Percentiles rank a stretch among this genome's conserved stretches.
These are phyloP conservation scores for Talaromyces sp. DNA, from an alignment of 2,329 filamentous ascomycete genomes.

Conservation along the genomic window DNA sequence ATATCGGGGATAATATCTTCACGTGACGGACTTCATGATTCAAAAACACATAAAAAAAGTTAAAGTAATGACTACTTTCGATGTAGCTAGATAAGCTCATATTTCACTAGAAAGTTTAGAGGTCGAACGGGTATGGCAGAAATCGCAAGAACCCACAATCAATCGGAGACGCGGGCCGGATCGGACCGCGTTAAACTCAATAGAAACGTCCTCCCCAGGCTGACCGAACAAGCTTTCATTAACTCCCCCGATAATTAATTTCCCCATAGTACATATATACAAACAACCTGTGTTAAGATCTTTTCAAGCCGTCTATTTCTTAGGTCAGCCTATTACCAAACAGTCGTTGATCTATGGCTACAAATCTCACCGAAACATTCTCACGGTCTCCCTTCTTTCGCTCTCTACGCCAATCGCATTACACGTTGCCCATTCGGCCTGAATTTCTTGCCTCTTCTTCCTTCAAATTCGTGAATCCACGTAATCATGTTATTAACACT, in stretches of 20 bases:
- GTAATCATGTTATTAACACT: conserved; percentile 17
- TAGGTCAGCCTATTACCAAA: background rate
- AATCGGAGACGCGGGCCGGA: background rate
- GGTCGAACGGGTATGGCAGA: background rate
- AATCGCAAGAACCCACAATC: background rate
- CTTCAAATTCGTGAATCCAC: conserved; percentile 20
- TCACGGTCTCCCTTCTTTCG: conserved; percentile 14
- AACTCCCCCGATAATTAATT: background rate
- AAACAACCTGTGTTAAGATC: background rate
- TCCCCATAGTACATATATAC: background rate
- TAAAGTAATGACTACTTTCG: background rate
- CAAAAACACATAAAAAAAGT: background rate
- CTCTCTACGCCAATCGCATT: conserved; percentile 18
- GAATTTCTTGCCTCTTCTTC: conserved; percentile 18
- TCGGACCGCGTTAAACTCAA: background rate
- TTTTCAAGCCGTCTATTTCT: background rate
- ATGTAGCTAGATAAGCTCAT: background rate
- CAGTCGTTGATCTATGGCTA: background rate
- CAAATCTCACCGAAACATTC: background rate
- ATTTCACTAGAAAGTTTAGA: background rate
- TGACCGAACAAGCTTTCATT: background rate
- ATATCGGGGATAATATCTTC: background rate
- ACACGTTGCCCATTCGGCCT: conserved; percentile 4
- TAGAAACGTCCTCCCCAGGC: background rate
- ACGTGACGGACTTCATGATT: background rate